phyloP scores from a whole-genome alignment of 176 grass and related monocot genomes.

The Luzula sylvatica region DNA sequence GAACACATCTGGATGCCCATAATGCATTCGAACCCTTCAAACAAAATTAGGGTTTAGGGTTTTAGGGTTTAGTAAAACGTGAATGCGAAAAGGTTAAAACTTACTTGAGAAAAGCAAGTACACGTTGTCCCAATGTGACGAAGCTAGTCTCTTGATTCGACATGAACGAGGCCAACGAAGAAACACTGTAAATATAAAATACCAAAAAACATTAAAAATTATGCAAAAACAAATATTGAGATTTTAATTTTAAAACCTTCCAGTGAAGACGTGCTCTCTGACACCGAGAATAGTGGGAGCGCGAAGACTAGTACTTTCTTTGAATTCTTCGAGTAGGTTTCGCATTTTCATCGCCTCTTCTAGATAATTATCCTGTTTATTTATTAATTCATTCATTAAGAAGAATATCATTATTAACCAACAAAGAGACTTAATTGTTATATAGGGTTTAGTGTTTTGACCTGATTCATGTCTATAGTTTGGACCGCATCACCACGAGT shows the following conservation, averaged over 20 bases:
- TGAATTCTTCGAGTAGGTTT: conserved; percentile 95
- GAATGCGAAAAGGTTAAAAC: conserved; percentile 29
- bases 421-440: no score
- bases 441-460: no score
- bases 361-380: conserved; percentile 77
- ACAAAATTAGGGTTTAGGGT: conserved; percentile 19
- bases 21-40: conserved; percentile 94
- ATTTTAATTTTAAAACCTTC: conserved; percentile 57
- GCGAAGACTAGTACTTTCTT: conserved; percentile 52
- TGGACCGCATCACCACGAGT: conserved; percentile 89
- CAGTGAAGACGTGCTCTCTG: conserved; percentile 92
- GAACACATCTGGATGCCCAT: conserved; percentile 99
- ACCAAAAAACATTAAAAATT: conserved; percentile 4
- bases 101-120: conserved; percentile 94
- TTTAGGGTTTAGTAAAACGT: no score
- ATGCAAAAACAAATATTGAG: conserved; percentile 17
- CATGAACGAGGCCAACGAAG: conserved; percentile 92
- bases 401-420: not conserved
- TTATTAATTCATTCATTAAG: not conserved
- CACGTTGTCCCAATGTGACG: conserved; percentile 95
- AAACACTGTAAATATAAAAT: conserved; percentile 49
- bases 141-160: conserved; percentile 98
- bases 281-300: conserved; percentile 85
- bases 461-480: conserved; percentile 99
- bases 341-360: conserved; percentile 98